Evolutionary conservation across 176 grass and related monocot genomes (phyloP).

Genomic region (Themeda triandra): DNA sequence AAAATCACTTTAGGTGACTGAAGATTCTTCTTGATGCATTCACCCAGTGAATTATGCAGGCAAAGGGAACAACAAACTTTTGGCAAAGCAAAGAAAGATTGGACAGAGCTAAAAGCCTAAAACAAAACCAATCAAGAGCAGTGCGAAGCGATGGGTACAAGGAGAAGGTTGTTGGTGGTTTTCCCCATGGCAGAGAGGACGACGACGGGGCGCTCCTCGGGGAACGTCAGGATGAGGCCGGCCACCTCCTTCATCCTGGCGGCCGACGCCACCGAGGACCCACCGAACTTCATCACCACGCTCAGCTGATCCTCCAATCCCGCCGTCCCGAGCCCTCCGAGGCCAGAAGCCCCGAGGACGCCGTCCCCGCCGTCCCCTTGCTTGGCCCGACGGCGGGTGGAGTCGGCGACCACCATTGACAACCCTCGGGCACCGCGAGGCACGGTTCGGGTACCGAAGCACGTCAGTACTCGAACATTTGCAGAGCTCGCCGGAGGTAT

Average conservation of each 20-base stretch:
- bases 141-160: slow-evolving; percentile 24
- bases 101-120: neutral
- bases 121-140: neutral
- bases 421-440: neutral
- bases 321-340: neutral
- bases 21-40: slow-evolving; percentile 26
- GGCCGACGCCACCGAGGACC: slow-evolving; percentile 69
- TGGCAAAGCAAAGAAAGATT: slow-evolving; percentile 5
- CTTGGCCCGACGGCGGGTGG: slow-evolving; percentile 21
- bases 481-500: neutral
- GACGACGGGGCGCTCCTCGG: slow-evolving; percentile 80
- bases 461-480: neutral
- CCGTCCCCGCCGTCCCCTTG: slow-evolving; percentile 5
- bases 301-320: slow-evolving; percentile 49
- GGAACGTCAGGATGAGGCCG: slow-evolving; percentile 67
- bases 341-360: neutral
- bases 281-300: slow-evolving; percentile 97
- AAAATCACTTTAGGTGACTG: neutral
- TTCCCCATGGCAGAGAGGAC: slow-evolving; percentile 98
- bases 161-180: slow-evolving; percentile 81
- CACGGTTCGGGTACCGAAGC: neutral
- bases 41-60: slow-evolving; percentile 4
- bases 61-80: neutral
- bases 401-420: slow-evolving; percentile 14
- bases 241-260: slow-evolving; percentile 83